phyloP scores from a whole-genome alignment of 257 asterid species.

The Avicennia marina region DNA sequence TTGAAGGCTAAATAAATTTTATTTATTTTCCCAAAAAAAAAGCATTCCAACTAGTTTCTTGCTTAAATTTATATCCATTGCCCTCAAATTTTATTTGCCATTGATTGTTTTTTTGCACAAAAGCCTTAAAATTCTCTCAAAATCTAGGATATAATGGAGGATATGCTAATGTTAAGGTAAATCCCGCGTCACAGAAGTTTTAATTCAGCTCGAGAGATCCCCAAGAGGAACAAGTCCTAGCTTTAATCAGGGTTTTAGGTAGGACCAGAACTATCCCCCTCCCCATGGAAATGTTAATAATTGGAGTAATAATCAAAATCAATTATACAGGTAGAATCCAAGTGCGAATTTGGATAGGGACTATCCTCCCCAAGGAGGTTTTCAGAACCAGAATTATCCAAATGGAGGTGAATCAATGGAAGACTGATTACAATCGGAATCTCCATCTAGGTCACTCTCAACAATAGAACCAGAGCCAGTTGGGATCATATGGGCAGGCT shows the following conservation, averaged over 20 bases:
- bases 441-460: constrained; percentile 18
- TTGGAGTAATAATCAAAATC: constrained; percentile 34
- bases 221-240: constrained; percentile 17
- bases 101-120: too few species aligned
- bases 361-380: constrained; percentile 43
- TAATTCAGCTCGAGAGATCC: constrained; percentile 23
- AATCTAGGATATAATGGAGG: too few species aligned
- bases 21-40: too few species aligned
- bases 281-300: constrained; percentile 31
- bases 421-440: constrained; percentile 21
- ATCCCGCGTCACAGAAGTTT: too few species aligned
- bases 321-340: constrained; percentile 26
- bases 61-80: too few species aligned
- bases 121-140: too few species aligned
- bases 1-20: too few species aligned
- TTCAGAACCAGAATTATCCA: constrained; percentile 35
- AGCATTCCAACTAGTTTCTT: too few species aligned
- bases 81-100: too few species aligned
- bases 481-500: constrained; percentile 24
- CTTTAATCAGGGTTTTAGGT: constrained; percentile 36
- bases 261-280: constrained; percentile 30
- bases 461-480: constrained; percentile 12
- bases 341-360: constrained; percentile 25
- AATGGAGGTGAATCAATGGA: too few species aligned
- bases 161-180: too few species aligned